A percentile compares a stretch with the other conserved stretches of the same genome.
Evolutionary conservation across 1,139 yeast genomes (phyloP).

Genomic region (Blastobotrys malaysiensis): DNA sequence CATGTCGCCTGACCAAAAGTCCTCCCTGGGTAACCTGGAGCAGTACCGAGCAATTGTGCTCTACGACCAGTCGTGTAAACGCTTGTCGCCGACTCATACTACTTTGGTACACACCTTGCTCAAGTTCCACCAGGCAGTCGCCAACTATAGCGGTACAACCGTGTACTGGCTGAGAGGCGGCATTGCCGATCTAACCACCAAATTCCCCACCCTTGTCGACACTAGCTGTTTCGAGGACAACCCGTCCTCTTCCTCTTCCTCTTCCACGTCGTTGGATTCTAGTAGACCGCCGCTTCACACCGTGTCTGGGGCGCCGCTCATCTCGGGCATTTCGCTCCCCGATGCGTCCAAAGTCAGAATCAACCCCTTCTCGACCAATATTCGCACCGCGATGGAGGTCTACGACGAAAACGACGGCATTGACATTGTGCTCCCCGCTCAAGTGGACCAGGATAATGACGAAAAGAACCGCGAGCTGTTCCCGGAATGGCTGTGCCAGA

Average conservation of each 20-base stretch:
- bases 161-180: constrained; percentile 31
- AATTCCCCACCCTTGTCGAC: no score
- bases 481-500: constrained; percentile 36
- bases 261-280: constrained; percentile 6
- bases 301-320: constrained; percentile 17
- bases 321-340: constrained; percentile 28
- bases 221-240: neutral
- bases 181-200: constrained; percentile 28
- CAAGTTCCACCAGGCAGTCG: constrained; percentile 41
- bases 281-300: constrained; percentile 4
- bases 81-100: constrained; percentile 9
- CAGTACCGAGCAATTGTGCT: constrained; percentile 39
- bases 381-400: constrained; percentile 20
- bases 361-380: constrained; percentile 24
- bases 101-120: constrained; percentile 37
- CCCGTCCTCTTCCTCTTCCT: no score
- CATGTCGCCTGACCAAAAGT: constrained; percentile 39
- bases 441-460: constrained; percentile 3
- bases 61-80: constrained; percentile 40
- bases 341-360: constrained; percentile 23
- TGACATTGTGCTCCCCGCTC: constrained; percentile 19
- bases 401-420: constrained; percentile 20
- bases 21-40: constrained; percentile 24
- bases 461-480: constrained; percentile 14
- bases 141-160: neutral